A percentile compares a stretch with the other conserved stretches of the same genome.
phyloP scores from a whole-genome alignment of 208 protist species.

The Vickermania spadyakhi region DNA sequence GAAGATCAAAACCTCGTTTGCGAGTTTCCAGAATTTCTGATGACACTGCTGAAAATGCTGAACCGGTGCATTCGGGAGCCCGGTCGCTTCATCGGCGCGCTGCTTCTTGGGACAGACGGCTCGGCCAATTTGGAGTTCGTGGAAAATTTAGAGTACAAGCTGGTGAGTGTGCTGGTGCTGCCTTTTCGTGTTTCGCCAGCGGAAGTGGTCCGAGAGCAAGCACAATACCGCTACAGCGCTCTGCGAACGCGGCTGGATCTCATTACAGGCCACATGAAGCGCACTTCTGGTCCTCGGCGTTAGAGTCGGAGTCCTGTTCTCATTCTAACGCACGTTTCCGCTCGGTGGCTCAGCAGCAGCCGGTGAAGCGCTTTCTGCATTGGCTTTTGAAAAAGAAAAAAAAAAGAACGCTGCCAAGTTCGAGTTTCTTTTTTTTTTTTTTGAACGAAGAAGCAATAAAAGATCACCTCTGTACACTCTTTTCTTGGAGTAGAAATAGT shows the following conservation, averaged over 20 bases:
- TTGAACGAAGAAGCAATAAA: no score
- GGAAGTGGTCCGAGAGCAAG: conserved; percentile 84
- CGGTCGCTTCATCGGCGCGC: conserved; percentile 75
- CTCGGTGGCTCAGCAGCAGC: no score
- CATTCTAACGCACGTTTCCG: no score
- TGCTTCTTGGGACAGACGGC: conserved; percentile 78
- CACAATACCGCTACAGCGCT: conserved; percentile 89
- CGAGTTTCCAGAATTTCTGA: conserved; percentile 89
- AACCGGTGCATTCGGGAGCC: conserved; percentile 89
- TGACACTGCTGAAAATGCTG: conserved; percentile 90
- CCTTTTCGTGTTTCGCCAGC: conserved; percentile 83
- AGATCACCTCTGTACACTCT: no score
- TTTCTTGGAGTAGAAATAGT: no score
- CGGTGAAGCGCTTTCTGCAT: no score
- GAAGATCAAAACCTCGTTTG: conserved; percentile 92
- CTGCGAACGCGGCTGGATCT: conserved; percentile 77
- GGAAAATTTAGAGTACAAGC: conserved; percentile 94
- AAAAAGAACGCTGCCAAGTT: no score
- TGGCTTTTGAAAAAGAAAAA: no score
- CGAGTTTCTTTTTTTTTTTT: no score
- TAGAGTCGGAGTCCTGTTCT: no score
- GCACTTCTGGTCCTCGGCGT: conserved; percentile 36
- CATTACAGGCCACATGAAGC: conserved; percentile 87
- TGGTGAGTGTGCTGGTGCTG: conserved; percentile 88
- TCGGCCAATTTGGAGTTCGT: conserved; percentile 89